Base-by-base conservation (phyloP, 1,284 basidiomycete species). In the Rhodotorula mucilaginosa region DNA sequence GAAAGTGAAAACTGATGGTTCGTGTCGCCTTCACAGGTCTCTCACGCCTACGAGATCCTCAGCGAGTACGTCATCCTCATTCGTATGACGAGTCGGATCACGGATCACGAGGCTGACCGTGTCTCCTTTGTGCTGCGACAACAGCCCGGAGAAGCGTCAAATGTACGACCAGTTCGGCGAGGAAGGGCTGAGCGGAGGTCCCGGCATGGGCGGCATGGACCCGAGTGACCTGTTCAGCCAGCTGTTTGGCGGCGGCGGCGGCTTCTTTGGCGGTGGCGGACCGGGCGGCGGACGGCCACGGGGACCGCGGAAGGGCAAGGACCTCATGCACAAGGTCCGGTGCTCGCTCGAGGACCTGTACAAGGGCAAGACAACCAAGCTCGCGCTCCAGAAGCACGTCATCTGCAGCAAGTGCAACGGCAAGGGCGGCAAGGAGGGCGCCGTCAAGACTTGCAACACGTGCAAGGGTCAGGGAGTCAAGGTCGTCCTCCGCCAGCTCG, bases 291-390 rank as follows among this genome's bases (percentile, higher is more conserved):
- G 83, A 61, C 85, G 89, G 66, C 87, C 86, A 13, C 85, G 86
- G 68, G 93, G 93, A n/a, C 90, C 91, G n/a, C 90, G 92, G 80
- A 95, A 92, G 82, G 97, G 95, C 76, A 98, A 98, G 83, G 97
- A 99, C 82, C 91, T 99, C 77, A 91, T 98, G 16, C 97, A 99
- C 84, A 92, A 95, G 72, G 92, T 99, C 78, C 88, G 91, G 80
- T 96, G 97, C 79, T 89, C 93, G 57, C 89, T 99, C 78, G 96
- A 99, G 83, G 97, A 99, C 82, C 88, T 99, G 15, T 99, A 97
- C 88, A 93, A 91, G 82, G 96, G 97, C 83, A 99, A 99, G 84
- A 92, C 93, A 8, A 94, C 95, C 67, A 99, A 99, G 84, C 90
- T 99, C 67, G 92, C 97, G 48, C 87, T 99, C 57, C 97, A 95